These are phyloP conservation scores for Castanopsis chinensis DNA, from an alignment of 306 rosid species.

Conservation along the genomic window DNA sequence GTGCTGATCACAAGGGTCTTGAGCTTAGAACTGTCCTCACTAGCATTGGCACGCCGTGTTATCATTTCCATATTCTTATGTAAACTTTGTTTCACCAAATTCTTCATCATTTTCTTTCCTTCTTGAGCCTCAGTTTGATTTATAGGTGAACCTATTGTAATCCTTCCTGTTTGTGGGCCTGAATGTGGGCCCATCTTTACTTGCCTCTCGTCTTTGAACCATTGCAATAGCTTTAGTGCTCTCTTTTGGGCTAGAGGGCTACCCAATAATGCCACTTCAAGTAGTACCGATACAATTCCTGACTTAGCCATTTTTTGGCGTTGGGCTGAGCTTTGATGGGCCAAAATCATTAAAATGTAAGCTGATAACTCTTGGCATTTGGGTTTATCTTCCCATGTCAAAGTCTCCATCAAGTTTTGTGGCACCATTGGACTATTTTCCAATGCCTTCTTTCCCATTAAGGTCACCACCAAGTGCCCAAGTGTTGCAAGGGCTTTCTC, in stretches of 20 bases:
- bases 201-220: slow-evolving; percentile 86
- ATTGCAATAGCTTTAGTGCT: slow-evolving; percentile 73
- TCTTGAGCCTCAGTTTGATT: slow-evolving; percentile 47
- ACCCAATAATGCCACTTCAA: slow-evolving; percentile 80
- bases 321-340: slow-evolving; percentile 81
- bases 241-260: slow-evolving; percentile 84
- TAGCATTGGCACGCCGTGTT: slow-evolving; percentile 63
- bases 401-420: slow-evolving; percentile 54
- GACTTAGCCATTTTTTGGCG: slow-evolving; percentile 69
- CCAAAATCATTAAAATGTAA: slow-evolving; percentile 82
- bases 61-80: slow-evolving; percentile 82
- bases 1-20: slow-evolving; percentile 82
- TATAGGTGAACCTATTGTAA: slow-evolving; percentile 58
- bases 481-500: slow-evolving; percentile 75
- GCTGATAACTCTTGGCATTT: slow-evolving; percentile 81
- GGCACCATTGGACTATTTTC: slow-evolving; percentile 64
- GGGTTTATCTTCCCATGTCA: slow-evolving; percentile 86
- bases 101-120: slow-evolving; percentile 89
- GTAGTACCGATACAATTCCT: slow-evolving; percentile 69
- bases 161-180: slow-evolving; percentile 81
- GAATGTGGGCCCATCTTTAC: slow-evolving; percentile 82
- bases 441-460: slow-evolving; percentile 78
- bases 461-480: slow-evolving; percentile 77
- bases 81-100: slow-evolving; percentile 83
- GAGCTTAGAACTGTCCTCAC: slow-evolving; percentile 49